Evolutionary conservation across 2,329 filamentous ascomycete genomes (phyloP).

Genomic region (Orbilia quercus): DNA sequence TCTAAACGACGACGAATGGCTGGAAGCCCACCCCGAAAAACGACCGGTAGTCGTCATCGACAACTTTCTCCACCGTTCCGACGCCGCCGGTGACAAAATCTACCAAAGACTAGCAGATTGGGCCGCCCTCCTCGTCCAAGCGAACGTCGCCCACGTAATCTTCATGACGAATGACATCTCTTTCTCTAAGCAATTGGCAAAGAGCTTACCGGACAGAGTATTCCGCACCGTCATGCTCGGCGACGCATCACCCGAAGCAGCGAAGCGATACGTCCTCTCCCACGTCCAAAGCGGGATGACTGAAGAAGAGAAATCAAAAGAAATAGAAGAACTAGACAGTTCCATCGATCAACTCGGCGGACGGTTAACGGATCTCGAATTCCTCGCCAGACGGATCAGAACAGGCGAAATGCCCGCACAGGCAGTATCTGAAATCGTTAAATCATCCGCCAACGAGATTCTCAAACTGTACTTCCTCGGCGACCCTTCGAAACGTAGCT

Average conservation of each 20-base stretch:
- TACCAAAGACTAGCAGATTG: slow-evolving; percentile 87
- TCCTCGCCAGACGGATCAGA: slow-evolving; percentile 88
- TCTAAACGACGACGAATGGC: slow-evolving; percentile 68
- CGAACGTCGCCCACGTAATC: slow-evolving; percentile 91
- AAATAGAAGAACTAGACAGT: slow-evolving; percentile 74
- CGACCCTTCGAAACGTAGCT: slow-evolving; percentile 70
- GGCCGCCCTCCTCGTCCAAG: slow-evolving; percentile 84
- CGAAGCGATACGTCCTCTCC: slow-evolving; percentile 88
- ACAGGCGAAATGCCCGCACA: slow-evolving; percentile 83
- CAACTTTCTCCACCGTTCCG: slow-evolving; percentile 68
- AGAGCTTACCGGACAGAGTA: slow-evolving; percentile 87
- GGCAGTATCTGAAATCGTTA: slow-evolving; percentile 87
- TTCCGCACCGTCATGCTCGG: slow-evolving; percentile 87
- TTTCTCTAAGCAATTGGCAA: slow-evolving; percentile 86
- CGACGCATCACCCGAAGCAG: slow-evolving; percentile 85
- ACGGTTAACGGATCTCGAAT: slow-evolving; percentile 93
- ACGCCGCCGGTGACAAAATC: slow-evolving; percentile 67
- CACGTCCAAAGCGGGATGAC: slow-evolving; percentile 70
- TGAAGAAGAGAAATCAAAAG: slow-evolving; percentile 58
- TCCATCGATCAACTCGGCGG: slow-evolving; percentile 87
- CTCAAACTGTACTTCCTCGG: slow-evolving; percentile 90
- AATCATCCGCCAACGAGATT: slow-evolving; percentile 88
- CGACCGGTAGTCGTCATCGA: slow-evolving; percentile 69
- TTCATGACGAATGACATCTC: slow-evolving; percentile 91
- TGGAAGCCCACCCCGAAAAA: slow-evolving; percentile 68